A percentile compares a stretch with the other conserved stretches of the same genome.
Conservation (phyloP, 2,329 filamentous ascomycete genomes). For the Diplodia scrobiculata region DNA sequence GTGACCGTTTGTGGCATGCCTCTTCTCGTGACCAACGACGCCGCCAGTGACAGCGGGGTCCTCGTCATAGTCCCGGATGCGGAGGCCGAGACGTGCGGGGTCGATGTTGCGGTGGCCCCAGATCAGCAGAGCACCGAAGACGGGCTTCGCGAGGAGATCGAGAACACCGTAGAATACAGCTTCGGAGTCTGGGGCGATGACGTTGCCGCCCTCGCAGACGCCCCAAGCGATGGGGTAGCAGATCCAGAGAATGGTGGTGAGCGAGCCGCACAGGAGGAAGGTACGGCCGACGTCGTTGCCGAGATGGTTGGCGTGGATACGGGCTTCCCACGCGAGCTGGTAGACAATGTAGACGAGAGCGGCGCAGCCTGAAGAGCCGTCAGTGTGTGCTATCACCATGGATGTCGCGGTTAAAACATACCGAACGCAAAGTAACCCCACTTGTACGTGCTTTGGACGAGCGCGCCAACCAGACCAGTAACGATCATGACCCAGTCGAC, state of each 20-base stretch:
- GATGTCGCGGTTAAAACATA: constrained; percentile 29
- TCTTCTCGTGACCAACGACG: constrained; percentile 31
- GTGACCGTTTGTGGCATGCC: constrained; percentile 30
- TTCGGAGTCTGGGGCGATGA: constrained; percentile 67
- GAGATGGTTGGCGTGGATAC: constrained; percentile 58
- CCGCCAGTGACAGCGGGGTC: constrained; percentile 39
- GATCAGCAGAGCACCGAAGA: constrained; percentile 62
- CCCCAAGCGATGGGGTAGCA: constrained; percentile 68
- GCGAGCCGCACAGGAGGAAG: constrained; percentile 60
- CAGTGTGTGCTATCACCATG: not conserved
- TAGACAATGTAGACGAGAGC: constrained; percentile 63
- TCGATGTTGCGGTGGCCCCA: constrained; percentile 66
- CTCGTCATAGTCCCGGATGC: constrained; percentile 53
- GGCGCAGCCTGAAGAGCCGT: constrained; percentile 39
- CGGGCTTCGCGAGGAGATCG: constrained; percentile 65
- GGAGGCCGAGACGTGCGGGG: constrained; percentile 58
- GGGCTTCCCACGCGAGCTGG: constrained; percentile 59
- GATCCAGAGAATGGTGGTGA: constrained; percentile 65
- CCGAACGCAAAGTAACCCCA: constrained; percentile 67
- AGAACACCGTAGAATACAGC: constrained; percentile 69
- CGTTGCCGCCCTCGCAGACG: constrained; percentile 64
- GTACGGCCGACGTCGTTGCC: constrained; percentile 57
- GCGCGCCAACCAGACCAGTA: constrained; percentile 66
- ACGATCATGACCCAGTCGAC: constrained; percentile 68
- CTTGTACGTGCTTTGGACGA: constrained; percentile 65